These are phyloP conservation scores for Teratosphaeriaceae sp. DNA, from an alignment of 2,329 filamentous ascomycete species.

Conservation along the genomic window DNA sequence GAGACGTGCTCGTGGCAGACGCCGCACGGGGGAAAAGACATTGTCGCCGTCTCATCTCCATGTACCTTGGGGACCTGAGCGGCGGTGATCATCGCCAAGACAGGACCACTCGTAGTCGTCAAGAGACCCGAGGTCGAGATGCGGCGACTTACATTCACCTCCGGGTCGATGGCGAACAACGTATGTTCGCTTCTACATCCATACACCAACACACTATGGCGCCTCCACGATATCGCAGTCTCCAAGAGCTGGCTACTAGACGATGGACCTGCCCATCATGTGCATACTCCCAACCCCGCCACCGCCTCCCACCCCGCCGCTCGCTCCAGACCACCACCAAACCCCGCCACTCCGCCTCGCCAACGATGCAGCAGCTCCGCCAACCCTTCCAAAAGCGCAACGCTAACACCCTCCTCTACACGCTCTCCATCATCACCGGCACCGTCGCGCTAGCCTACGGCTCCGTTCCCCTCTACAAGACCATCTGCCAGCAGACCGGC, in stretches of 20 bases:
- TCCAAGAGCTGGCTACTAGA: conserved; percentile 22
- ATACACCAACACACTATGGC: conserved; percentile 18
- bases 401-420: conserved; percentile 62
- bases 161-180: conserved; percentile 5
- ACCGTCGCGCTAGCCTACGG: conserved; percentile 77
- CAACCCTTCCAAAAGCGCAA: conserved; percentile 63
- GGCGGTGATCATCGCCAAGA: no score
- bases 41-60: conserved; percentile 21
- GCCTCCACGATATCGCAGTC: conserved; percentile 22
- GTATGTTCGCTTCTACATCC: background rate
- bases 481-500: conserved; percentile 80
- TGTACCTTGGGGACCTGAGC: no score
- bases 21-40: conserved; percentile 30
- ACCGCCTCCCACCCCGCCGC: conserved; percentile 11
- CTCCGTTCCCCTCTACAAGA: conserved; percentile 81
- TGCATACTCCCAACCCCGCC: conserved; percentile 1
- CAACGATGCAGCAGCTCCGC: conserved; percentile 59
- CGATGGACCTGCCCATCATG: conserved; percentile 20
- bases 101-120: no score
- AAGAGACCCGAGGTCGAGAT: no score
- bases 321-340: conserved; percentile 19
- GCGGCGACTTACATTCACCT: conserved; percentile 13
- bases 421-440: conserved; percentile 68
- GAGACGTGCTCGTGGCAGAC: conserved; percentile 39
- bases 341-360: conserved; percentile 27